phyloP scores from a whole-genome alignment of 2,329 filamentous ascomycete genomes.

The Claviceps maximensis region DNA sequence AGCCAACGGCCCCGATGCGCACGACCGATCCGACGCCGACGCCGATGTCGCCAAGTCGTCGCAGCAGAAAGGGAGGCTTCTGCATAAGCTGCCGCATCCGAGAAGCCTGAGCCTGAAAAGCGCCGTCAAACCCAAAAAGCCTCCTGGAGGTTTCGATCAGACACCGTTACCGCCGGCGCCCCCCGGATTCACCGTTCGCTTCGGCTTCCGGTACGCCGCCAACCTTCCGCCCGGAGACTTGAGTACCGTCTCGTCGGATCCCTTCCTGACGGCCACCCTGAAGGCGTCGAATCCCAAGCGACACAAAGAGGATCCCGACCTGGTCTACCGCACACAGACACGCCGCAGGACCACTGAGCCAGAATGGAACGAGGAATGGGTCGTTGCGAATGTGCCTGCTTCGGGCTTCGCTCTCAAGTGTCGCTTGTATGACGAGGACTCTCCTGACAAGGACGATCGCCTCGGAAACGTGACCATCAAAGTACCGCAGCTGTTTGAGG shows the following conservation, averaged over 20 bases:
- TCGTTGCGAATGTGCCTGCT: conserved; percentile 73
- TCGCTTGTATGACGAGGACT: conserved; percentile 81
- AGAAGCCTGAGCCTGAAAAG: conserved; percentile 11
- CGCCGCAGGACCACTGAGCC: conserved; percentile 60
- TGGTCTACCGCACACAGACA: conserved; percentile 65
- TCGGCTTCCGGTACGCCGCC: conserved; percentile 68
- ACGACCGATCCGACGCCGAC: not conserved
- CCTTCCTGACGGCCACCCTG: conserved; percentile 68
- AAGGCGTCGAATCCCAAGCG: conserved; percentile 55
- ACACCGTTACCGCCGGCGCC: conserved; percentile 65
- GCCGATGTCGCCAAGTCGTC: not conserved
- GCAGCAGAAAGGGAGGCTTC: not conserved
- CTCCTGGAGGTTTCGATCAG: conserved; percentile 65
- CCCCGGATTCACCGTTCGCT: conserved; percentile 70
- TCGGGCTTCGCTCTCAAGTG: conserved; percentile 76
- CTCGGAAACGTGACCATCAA: conserved; percentile 73
- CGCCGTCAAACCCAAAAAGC: conserved; percentile 23
- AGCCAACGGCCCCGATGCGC: not conserved
- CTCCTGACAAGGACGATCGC: conserved; percentile 71
- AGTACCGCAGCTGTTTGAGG: conserved; percentile 43
- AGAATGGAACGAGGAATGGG: conserved; percentile 74
- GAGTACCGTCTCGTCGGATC: conserved; percentile 65
- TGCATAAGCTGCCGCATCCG: not conserved
- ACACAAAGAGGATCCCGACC: conserved; percentile 73
- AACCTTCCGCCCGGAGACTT: conserved; percentile 79